Conservation (phyloP, 2,329 filamentous ascomycete species). For the Monosporascus cannonballus region DNA sequence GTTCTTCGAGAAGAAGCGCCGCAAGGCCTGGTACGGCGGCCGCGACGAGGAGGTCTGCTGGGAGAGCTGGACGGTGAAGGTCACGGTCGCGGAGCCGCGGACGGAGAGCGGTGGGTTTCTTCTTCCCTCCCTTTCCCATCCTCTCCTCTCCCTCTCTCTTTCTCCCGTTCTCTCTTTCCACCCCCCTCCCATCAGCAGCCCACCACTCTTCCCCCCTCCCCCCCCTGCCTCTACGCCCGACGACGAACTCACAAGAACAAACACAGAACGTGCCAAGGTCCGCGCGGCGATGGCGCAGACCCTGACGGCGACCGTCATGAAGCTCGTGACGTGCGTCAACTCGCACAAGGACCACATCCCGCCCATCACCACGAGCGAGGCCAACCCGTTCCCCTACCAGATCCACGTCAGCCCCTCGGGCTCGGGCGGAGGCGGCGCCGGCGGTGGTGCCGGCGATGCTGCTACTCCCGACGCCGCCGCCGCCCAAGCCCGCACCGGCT, state of each 20-base stretch:
- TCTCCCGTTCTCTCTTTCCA: background rate
- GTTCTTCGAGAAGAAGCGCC: constrained; percentile 89
- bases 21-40: constrained; percentile 60
- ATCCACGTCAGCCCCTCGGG: constrained; percentile 64
- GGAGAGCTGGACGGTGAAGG: constrained; percentile 92
- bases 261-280: constrained; percentile 75
- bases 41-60: constrained; percentile 93
- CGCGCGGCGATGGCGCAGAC: constrained; percentile 87
- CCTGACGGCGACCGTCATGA: constrained; percentile 78
- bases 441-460: background rate
- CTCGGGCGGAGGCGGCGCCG: background rate
- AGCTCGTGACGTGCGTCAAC: constrained; percentile 84
- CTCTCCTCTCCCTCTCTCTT: background rate
- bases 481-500: constrained; percentile 65
- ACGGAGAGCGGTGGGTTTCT: constrained; percentile 71
- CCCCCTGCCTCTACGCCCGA: background rate
- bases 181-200: background rate
- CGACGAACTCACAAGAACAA: background rate
- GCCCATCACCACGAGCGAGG: constrained; percentile 84
- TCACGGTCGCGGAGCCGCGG: constrained; percentile 83
- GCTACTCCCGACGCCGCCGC: background rate
- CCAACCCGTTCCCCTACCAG: constrained; percentile 93
- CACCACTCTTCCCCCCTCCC: constrained; percentile 3
- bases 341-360: constrained; percentile 92
- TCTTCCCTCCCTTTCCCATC: constrained; percentile 1